These are phyloP conservation scores for Nitzschia palea DNA, from an alignment of 108 stramenopile species.

Conservation along the genomic window DNA sequence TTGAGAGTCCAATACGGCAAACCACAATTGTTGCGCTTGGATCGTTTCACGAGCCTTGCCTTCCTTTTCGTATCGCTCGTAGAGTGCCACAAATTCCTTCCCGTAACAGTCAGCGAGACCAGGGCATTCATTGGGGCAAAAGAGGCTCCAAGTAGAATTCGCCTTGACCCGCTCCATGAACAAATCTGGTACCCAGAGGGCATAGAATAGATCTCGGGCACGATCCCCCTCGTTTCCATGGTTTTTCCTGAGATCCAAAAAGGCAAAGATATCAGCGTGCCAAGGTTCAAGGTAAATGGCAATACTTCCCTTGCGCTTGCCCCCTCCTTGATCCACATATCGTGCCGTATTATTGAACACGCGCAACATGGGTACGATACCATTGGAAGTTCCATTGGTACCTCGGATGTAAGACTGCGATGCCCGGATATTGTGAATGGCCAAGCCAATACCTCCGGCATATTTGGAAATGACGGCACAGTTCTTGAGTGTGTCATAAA, in stretches of 20 bases:
- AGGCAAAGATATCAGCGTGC: constrained; percentile 98
- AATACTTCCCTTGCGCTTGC: constrained; percentile 98
- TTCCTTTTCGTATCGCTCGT: constrained; percentile 94
- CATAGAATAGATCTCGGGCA: constrained; percentile 98
- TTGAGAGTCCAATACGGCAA: constrained; percentile 96
- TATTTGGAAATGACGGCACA: constrained; percentile 99
- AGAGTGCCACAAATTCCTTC: constrained; percentile 90
- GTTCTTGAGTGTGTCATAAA: constrained; percentile 98
- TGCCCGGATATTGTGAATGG: constrained; percentile 95
- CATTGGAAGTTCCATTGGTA: constrained; percentile 98
- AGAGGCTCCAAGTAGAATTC: constrained; percentile 91
- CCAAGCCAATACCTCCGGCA: constrained; percentile 98
- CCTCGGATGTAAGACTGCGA: constrained; percentile 93
- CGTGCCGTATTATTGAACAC: constrained; percentile 99
- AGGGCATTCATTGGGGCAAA: constrained; percentile 97
- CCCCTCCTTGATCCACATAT: constrained; percentile 99
- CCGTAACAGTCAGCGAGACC: constrained; percentile 93
- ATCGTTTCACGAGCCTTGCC: constrained; percentile 90
- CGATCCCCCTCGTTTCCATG: constrained; percentile 97
- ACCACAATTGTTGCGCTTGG: constrained; percentile 97
- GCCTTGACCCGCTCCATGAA: constrained; percentile 98
- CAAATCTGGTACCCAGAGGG: constrained; percentile 98
- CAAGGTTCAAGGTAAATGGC: constrained; percentile 99
- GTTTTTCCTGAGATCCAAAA: constrained; percentile 98
- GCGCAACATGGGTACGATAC: constrained; percentile 99